Evolutionary conservation across 495 filamentous ascomycete species (phyloP).

Genomic region (Lasiosphaeria ovina): DNA sequence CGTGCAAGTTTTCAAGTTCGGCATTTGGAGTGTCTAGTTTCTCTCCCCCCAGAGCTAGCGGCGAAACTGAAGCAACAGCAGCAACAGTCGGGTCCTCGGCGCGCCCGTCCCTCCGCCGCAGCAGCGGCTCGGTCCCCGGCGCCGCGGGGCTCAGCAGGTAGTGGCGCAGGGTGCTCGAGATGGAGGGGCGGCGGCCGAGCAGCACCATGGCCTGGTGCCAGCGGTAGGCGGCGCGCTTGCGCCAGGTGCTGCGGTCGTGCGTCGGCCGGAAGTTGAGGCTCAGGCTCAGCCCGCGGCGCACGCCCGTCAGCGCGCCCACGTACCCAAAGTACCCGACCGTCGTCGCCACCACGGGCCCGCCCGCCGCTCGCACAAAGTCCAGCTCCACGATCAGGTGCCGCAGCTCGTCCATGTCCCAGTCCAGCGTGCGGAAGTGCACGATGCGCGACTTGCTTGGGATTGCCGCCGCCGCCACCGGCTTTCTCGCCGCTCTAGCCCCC

Average conservation of each 20-base stretch:
- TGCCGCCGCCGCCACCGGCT: neutral
- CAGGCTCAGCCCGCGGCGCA: slow-evolving; percentile 53
- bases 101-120: neutral
- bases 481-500: too few species aligned
- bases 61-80: too few species aligned
- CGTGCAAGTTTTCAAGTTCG: neutral
- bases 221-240: slow-evolving; percentile 16
- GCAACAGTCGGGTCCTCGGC: too few species aligned
- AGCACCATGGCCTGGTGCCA: slow-evolving; percentile 55
- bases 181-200: slow-evolving; percentile 55
- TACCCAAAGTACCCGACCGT: slow-evolving; percentile 63
- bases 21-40: neutral
- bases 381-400: slow-evolving; percentile 56
- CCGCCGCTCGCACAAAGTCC: slow-evolving; percentile 48
- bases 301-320: slow-evolving; percentile 61
- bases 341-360: slow-evolving; percentile 49
- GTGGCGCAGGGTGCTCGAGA: slow-evolving; percentile 52
- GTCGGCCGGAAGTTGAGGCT: slow-evolving; percentile 64
- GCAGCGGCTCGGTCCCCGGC: neutral
- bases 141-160: slow-evolving; percentile 34
- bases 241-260: slow-evolving; percentile 43
- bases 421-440: slow-evolving; percentile 65
- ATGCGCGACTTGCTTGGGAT: slow-evolving; percentile 27
- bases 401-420: slow-evolving; percentile 65
- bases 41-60: too few species aligned